These are phyloP conservation scores for Shiraia sp. DNA, from an alignment of 2,329 filamentous ascomycete genomes.

Conservation along the genomic window DNA sequence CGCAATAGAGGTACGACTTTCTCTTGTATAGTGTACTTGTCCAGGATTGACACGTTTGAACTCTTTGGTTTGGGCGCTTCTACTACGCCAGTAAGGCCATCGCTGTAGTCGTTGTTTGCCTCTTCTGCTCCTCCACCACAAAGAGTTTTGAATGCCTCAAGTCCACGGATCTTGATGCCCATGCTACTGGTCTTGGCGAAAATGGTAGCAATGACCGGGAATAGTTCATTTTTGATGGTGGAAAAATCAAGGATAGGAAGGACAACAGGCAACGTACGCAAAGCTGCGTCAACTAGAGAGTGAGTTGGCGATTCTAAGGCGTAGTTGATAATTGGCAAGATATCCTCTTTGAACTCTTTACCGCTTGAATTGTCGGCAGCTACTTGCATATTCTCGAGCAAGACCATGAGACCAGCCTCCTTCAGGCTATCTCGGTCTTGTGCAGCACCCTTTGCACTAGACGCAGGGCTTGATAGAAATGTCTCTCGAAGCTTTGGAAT, in stretches of 20 bases:
- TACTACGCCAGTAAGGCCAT: conserved; percentile 75
- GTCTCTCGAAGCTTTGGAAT: conserved; percentile 83
- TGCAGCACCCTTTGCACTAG: conserved; percentile 49
- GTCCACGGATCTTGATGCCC: conserved; percentile 88
- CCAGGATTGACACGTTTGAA: conserved; percentile 75
- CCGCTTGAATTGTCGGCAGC: conserved; percentile 82
- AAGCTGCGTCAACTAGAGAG: conserved; percentile 81
- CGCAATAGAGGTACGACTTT: conserved; percentile 91
- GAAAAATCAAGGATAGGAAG: conserved; percentile 90
- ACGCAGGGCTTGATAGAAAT: conserved; percentile 65
- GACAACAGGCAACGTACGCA: conserved; percentile 78
- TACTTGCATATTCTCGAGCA: conserved; percentile 79
- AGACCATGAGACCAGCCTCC: conserved; percentile 88
- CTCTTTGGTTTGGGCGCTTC: conserved; percentile 61
- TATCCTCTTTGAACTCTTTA: conserved; percentile 94
- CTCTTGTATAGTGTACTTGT: conserved; percentile 98
- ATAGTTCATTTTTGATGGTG: conserved; percentile 95
- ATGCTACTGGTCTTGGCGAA: conserved; percentile 93
- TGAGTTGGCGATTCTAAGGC: conserved; percentile 89
- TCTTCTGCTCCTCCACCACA: conserved; percentile 70
- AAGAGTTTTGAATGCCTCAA: conserved; percentile 87
- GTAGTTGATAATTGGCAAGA: conserved; percentile 81
- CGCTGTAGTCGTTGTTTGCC: conserved; percentile 50
- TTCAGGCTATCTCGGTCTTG: conserved; percentile 77
- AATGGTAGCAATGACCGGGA: conserved; percentile 85